Evolutionary conservation across 2,329 filamentous ascomycete species (phyloP).

Genomic region (Graphiopsis chlorocephala): DNA sequence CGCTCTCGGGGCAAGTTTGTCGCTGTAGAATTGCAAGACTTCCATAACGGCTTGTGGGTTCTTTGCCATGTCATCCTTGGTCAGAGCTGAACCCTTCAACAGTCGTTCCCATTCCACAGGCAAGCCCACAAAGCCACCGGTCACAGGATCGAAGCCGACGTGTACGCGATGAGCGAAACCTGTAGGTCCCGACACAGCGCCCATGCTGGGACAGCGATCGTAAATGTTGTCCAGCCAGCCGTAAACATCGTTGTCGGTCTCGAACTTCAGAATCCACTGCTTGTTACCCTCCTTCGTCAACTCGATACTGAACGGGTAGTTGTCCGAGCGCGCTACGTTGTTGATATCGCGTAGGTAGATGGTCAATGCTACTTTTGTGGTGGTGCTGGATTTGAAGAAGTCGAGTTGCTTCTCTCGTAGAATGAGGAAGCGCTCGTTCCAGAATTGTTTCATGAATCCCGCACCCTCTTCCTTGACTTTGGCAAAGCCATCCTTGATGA

Average conservation of each 20-base stretch:
- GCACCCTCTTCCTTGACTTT: slow-evolving; percentile 87
- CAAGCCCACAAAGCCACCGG: slow-evolving; percentile 89
- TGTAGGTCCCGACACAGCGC: slow-evolving; percentile 95
- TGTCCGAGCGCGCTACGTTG: slow-evolving; percentile 86
- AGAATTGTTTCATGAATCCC: slow-evolving; percentile 57
- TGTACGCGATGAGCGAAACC: slow-evolving; percentile 98
- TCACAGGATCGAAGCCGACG: slow-evolving; percentile 93
- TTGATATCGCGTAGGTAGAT: slow-evolving; percentile 84
- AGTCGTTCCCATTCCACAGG: slow-evolving; percentile 97
- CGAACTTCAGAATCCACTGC: slow-evolving; percentile 87
- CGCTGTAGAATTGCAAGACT: slow-evolving; percentile 80
- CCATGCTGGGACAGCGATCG: slow-evolving; percentile 93
- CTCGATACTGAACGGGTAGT: slow-evolving; percentile 88
- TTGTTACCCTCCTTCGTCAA: slow-evolving; percentile 85
- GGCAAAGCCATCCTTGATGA: slow-evolving; percentile 66
- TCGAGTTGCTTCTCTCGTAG: slow-evolving; percentile 90
- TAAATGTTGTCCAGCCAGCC: slow-evolving; percentile 99
- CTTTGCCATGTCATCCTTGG: slow-evolving; percentile 96
- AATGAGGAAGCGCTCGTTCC: slow-evolving; percentile 90
- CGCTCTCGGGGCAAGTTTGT: slow-evolving; percentile 69
- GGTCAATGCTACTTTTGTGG: slow-evolving; percentile 76
- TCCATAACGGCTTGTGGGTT: slow-evolving; percentile 76
- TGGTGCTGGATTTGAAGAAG: slow-evolving; percentile 87
- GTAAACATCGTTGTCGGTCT: slow-evolving; percentile 94
- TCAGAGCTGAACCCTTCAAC: slow-evolving; percentile 92